Base-by-base conservation (phyloP, 495 filamentous ascomycete genomes). In the Podospora tetraspora region DNA sequence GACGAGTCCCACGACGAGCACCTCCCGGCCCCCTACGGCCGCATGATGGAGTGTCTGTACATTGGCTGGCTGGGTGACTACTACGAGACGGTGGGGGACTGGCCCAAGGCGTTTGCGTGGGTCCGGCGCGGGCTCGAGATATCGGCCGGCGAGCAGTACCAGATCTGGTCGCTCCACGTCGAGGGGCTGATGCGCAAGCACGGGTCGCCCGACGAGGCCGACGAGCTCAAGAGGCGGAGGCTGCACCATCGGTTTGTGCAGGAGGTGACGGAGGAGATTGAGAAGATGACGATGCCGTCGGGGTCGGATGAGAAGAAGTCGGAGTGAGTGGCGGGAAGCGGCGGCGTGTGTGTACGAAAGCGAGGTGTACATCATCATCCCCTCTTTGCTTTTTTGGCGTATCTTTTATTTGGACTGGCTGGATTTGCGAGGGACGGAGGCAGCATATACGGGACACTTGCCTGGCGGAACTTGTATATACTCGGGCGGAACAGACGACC, bases 31-130 rank as follows among this genome's bases (percentile, higher is more conserved):
- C 23, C 58, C 5, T 74, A 72, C 13, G 59, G 37, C 5, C 61
- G 59, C 32, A 70, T 76, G 71, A 71, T 77, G 68, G 69, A 71
- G 64, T 69, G 59, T 3, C 57, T 76, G 23, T 71, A 63, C 23
- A 59, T 73, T 16, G 75, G 75, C 5, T 76, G 74, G 74, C 57
- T 77, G 32, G 65, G 63, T 29, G 74, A 77, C 30, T 77, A 73
- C 21, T 76, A 73, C 61, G 71, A 76, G 68, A 69, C 68, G 10
- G 27, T 66, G 3, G 59, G 62, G 25, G 66, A 75, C 24, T 75
- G 74, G 75, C 70, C 69, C 1, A 52, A 68, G 16, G 67, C 69
- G 1, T 69, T 76, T 24, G 61, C 65, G 24, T 76, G 70, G 70
- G 70, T 63, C 3, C 68, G 67, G 3, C 19, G 61, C 16, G 75